Conservation (phyloP, 257 asterid species). For the Nicotiana attenuata region DNA sequence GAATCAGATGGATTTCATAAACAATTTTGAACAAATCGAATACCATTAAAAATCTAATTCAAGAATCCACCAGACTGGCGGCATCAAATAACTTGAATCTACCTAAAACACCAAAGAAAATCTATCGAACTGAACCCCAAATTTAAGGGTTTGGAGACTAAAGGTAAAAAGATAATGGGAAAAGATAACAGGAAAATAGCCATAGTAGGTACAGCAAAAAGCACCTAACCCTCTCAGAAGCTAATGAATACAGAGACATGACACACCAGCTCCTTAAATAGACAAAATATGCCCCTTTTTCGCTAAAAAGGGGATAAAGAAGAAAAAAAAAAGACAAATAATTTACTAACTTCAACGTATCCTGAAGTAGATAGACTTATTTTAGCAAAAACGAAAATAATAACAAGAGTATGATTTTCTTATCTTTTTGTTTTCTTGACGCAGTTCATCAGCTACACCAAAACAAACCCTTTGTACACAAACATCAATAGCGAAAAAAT, state of each 20-base stretch:
- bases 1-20: background rate
- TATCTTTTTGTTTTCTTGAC: background rate
- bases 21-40: background rate
- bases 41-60: background rate
- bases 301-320: background rate
- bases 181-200: background rate
- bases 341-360: background rate
- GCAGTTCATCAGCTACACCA: background rate
- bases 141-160: background rate
- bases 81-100: background rate
- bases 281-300: background rate
- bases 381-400: background rate
- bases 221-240: background rate
- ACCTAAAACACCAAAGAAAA: background rate
- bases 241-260: background rate
- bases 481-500: background rate
- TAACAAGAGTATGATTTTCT: background rate
- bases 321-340: background rate
- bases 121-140: background rate
- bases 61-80: slow-evolving; percentile 15
- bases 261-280: background rate
- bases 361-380: background rate
- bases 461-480: background rate
- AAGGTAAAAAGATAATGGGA: background rate
- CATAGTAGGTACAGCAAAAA: background rate